Base-by-base conservation (phyloP, 805 yeast species). In the Yamadazyma tumulicola region DNA sequence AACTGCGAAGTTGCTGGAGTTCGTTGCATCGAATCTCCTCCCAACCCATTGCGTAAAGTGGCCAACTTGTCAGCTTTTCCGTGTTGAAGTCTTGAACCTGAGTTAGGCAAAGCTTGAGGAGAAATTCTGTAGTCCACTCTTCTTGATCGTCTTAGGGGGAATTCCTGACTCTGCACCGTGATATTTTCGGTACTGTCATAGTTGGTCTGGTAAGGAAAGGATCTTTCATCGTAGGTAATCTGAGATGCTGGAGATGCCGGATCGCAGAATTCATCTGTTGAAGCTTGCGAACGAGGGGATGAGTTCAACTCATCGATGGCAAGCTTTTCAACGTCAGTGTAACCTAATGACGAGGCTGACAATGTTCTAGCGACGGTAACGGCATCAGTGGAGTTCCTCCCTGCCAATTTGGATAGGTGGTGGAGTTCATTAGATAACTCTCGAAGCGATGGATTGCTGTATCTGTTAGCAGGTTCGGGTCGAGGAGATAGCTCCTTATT, bases 351-450 rank as follows among this genome's bases (percentile, higher is more conserved):
- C 0, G 83, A 73, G 30, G 85, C 73, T 2, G 91, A 81, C 31
- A 87, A 67, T 1, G 93, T 79, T 49, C 94, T 67, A 0, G 95
- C 96, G 37, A 86, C 65, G 0, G 94, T 78, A 4, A 82, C 81
- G 0, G 95, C 94, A 61, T 86, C 94, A 25, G 80, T 74, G 4
- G 87, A 79, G 34, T 78, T 81, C 57, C 85, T 61, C 0, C 94
- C 93, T 0, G 91, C 95, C 57, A 79, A 66, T 44, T 79, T 81
- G 0, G 91, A 78, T 29, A 88, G 64, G 29, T 72, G 76, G 44
- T 85, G 83, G 35, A 89, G 64, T 55, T 89, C 96, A 41, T 65
- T 75, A 3, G 95, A 81, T 23, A 85, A 69, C 35, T 81, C 85
- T 39, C 75, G 74, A 46, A 85, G 63, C 0, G 91, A 81, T 3